These are phyloP conservation scores for Biancaea sappan DNA, from an alignment of 306 rosid genomes.

Conservation along the genomic window DNA sequence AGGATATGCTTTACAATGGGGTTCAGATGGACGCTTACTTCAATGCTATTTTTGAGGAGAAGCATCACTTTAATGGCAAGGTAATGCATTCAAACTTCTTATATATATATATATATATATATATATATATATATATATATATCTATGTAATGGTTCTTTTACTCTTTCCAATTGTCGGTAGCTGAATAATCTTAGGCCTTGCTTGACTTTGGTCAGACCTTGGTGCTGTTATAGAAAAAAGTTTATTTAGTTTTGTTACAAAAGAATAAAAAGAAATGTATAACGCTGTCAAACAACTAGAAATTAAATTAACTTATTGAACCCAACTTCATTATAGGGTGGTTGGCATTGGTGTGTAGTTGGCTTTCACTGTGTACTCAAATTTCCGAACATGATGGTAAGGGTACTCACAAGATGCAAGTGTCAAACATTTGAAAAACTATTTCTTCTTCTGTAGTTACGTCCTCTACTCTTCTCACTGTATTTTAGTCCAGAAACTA, in stretches of 20 bases:
- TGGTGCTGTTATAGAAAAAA: neutral
- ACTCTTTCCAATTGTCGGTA: neutral
- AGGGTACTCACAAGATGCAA: no score
- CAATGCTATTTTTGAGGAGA: slow-evolving; percentile 80
- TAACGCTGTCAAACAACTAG: neutral
- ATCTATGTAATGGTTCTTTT: neutral
- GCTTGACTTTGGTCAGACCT: neutral
- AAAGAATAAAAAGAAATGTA: no score
- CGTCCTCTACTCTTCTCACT: no score
- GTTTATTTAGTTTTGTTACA: no score
- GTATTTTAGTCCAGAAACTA: no score
- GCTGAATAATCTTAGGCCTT: neutral
- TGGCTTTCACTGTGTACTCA: neutral
- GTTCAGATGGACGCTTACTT: slow-evolving; percentile 98
- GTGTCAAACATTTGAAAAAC: no score
- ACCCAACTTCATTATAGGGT: neutral
- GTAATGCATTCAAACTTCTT: slow-evolving; percentile 31
- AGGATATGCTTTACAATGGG: slow-evolving; percentile 98
- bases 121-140: no score
- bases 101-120: no score
- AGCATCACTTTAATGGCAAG: slow-evolving; percentile 79
- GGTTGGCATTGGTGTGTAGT: neutral
- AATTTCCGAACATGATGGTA: no score
- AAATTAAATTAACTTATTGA: neutral
- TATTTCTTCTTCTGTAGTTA: no score